Evolutionary conservation across 225 moss, liverwort and hornwort genomes (phyloP).

Genomic region (Climacium dendroides): DNA sequence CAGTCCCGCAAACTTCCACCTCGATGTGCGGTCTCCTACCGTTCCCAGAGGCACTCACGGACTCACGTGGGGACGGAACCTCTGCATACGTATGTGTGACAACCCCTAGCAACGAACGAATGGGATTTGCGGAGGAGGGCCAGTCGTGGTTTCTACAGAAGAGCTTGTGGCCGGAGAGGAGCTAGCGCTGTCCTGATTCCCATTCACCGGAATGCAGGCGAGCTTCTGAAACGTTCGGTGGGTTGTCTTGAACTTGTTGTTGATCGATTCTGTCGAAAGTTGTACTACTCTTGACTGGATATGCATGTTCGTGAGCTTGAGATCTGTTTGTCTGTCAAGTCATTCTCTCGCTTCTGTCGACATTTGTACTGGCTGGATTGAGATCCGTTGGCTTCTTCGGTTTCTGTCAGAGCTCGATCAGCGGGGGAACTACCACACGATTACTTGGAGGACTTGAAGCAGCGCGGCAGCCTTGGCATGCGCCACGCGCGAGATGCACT

Average conservation of each 20-base stretch:
- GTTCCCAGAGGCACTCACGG: neutral
- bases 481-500: neutral
- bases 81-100: too few relatives aligned
- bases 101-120: too few relatives aligned
- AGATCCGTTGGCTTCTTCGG: neutral
- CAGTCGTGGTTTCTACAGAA: too few relatives aligned
- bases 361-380: neutral
- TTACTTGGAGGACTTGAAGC: neutral
- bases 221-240: neutral
- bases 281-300: neutral
- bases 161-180: neutral
- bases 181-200: too few relatives aligned
- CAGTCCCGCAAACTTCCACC: too few relatives aligned
- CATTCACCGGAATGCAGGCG: neutral
- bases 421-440: neutral
- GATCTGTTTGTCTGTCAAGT: neutral
- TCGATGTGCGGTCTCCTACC: neutral
- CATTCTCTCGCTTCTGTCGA: neutral
- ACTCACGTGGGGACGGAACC: too few relatives aligned
- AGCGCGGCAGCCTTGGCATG: neutral
- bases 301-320: neutral
- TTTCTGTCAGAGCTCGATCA: neutral
- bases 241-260: neutral
- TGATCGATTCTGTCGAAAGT: neutral
- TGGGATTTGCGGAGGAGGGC: neutral